These are phyloP conservation scores for Vachellia pachyceras DNA, from an alignment of 306 rosid genomes.

Conservation along the genomic window DNA sequence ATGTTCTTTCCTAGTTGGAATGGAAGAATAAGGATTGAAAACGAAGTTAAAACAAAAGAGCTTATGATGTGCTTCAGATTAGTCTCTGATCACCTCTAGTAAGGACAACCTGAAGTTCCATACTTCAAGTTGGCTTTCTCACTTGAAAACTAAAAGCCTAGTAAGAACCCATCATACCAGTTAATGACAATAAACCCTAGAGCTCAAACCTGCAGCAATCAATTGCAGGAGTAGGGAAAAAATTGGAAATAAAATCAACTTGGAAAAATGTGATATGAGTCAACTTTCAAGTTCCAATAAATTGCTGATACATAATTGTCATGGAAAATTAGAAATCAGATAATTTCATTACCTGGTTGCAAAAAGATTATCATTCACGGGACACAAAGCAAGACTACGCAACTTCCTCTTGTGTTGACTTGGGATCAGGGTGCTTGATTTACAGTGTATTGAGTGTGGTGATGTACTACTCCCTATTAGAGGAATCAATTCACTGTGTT, in stretches of 20 bases:
- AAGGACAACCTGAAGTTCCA: background rate
- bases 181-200: background rate
- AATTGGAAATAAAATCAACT: background rate
- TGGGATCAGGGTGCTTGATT: slow-evolving; percentile 70
- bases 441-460: slow-evolving; percentile 52
- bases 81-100: background rate
- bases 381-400: slow-evolving; percentile 78
- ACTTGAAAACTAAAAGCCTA: slow-evolving; percentile 9
- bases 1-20: background rate
- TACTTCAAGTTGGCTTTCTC: slow-evolving; percentile 17
- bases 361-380: slow-evolving; percentile 85
- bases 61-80: slow-evolving; percentile 4
- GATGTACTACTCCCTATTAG: slow-evolving; percentile 58
- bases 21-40: background rate
- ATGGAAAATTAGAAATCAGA: slow-evolving; percentile 34
- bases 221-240: slow-evolving; percentile 16
- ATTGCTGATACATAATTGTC: slow-evolving; percentile 16
- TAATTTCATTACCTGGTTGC: slow-evolving; percentile 70
- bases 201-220: background rate
- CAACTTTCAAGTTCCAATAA: slow-evolving; percentile 29
- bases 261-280: background rate
- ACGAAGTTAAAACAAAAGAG: background rate
- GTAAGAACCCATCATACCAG: slow-evolving; percentile 7
- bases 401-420: slow-evolving; percentile 95
- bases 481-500: slow-evolving; percentile 80